Base-by-base conservation (phyloP, 768 basidiomycete species). In the Suillus occidentalis region DNA sequence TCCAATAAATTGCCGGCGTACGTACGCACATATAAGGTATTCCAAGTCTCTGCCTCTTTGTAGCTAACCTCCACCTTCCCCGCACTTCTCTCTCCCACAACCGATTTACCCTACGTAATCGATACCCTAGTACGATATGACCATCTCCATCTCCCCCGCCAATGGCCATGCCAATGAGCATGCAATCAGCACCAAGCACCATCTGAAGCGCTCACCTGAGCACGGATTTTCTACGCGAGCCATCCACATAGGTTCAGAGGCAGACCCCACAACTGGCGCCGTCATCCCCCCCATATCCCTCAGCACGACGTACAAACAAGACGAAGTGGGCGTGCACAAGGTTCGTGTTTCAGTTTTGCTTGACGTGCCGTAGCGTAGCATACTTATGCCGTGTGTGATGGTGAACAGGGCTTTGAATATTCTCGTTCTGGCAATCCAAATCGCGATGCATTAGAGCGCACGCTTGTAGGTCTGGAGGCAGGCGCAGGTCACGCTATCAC, bases 261-360 rank as follows among this genome's bases (percentile, higher is more conserved):
- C 94, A 0, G 84, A 86, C 69, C 66, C 79, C 1, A 80, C 82
- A 66, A 94, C 94, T 0, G 91, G 90, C 47, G 95, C 94, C 0
- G 94, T 98, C 55, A 94, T 96, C 42, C 92, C 94, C 0, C 69
- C 91, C n/a, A 90, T 98, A 66, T 91, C 90, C 6, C 84, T 97
- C 47, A 90, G 90, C 70, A 96, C 96, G n/a, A 98, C 97, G 0
- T 98, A 90, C 82, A 90, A 88, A 76, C 96, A 97, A 72, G 78
- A 88, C 14, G 83, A 82, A 0, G 86, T 95, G 58, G 93, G 92
- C 6, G 83, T 83, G 16, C 91, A 92, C 80, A 89, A 89, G 83
- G 90, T 89, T 47, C 22, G 81, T 73, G 49, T 63, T 25, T 13
- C 42, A 47, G 14, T 34, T 37, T 3, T 14, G 12, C 25, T 28